Base-by-base conservation (phyloP, 2,329 filamentous ascomycete species). In the Diaporthe australafricana region DNA sequence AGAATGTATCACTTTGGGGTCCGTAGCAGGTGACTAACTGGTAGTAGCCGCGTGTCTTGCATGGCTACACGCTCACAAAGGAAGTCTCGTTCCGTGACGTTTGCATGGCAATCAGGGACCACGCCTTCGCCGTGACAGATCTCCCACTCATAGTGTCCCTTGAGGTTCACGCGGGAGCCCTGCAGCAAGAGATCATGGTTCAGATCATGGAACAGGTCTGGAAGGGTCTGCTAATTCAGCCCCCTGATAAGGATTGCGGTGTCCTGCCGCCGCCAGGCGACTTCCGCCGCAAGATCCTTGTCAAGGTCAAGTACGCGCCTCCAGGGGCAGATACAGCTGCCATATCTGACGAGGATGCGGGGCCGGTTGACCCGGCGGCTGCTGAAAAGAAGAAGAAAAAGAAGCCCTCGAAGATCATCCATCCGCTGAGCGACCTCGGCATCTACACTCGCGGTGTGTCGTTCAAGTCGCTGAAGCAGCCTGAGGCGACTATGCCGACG, bases 81-180 rank as follows among this genome's bases (percentile, higher is more conserved):
- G 93, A 96, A 73, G 90, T 98, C 48, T 88, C 93, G 0, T 98
- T 98, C 82, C 90, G 95, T 63, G 90, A 93, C 52, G 96, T 98
- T 2, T 98, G 95, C 82, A 86, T 88, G 70, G 91, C 94, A 0
- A 95, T 98, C 75, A 87, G 90, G 40, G 90, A 97, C 70, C 89
- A 92, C 77, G 95, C 93, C 1, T 98, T 98, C 77, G 83, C 88
- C 3, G 89, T 86, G 5, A 92, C 89, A 25, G 91, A 96, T 73
- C 84, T 97, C 22, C 96, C 96, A 0, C 85, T 99, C n/a, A 96
- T 98, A 72, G 92, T 98, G 77, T 98, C 94, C 78, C 87, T 99
- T 40, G 96, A 99, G 81, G 94, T 98, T 0, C 96, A 98, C 83
- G 95, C 94, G 75, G 87, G 87, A 74, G 83, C 90, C 0, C 88